Conservation (phyloP, 169 alveolate genomes). For the Neospora caninum region DNA sequence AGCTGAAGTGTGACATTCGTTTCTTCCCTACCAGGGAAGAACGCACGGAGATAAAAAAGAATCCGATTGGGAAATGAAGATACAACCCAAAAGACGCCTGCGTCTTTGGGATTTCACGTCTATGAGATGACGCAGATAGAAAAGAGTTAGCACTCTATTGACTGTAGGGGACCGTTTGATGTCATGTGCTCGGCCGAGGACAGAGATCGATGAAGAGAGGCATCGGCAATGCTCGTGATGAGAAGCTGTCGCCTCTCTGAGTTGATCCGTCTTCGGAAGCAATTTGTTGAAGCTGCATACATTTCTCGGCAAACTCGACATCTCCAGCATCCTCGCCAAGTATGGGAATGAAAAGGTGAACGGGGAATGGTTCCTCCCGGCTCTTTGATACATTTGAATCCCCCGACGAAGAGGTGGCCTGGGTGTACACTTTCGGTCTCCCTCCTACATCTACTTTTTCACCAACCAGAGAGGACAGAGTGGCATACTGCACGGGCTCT, state of each 20-base stretch:
- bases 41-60: too few species aligned
- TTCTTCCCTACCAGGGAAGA: too few species aligned
- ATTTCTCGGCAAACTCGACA: background rate
- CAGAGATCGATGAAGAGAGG: conserved; percentile 24
- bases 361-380: background rate
- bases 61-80: too few species aligned
- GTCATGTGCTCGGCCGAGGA: background rate
- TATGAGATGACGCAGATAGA: too few species aligned
- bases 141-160: too few species aligned
- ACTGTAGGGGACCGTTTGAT: too few species aligned
- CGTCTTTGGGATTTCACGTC: too few species aligned
- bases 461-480: background rate
- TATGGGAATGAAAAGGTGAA: background rate
- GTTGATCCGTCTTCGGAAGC: background rate
- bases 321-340: conserved; percentile 14
- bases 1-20: too few species aligned
- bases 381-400: background rate
- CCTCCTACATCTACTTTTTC: background rate
- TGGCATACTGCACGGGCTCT: background rate
- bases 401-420: background rate
- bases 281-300: background rate
- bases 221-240: conserved; percentile 7
- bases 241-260: background rate
- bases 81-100: too few species aligned
- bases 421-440: background rate